Evolutionary conservation across 2,329 filamentous ascomycete species (phyloP).

Genomic region (Davidsoniella neocaledoniae): DNA sequence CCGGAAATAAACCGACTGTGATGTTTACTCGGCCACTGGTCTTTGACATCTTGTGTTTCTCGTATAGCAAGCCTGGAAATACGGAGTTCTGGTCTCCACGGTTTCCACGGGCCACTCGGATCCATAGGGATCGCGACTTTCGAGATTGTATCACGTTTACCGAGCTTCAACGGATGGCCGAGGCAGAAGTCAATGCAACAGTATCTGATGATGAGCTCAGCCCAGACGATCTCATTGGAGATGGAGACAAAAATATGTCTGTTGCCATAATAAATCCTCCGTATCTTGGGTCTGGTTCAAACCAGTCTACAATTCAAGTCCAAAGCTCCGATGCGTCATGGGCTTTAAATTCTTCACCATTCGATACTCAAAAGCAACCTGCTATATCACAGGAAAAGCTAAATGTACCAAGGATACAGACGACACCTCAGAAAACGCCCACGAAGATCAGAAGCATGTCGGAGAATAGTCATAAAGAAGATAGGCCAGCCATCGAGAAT

Average conservation of each 20-base stretch:
- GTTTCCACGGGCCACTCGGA: constrained; percentile 59
- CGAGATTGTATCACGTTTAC: constrained; percentile 51
- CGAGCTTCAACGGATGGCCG: constrained; percentile 52
- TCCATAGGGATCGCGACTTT: constrained; percentile 60
- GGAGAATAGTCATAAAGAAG: no score
- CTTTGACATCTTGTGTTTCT: constrained; percentile 64
- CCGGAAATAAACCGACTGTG: constrained; percentile 26
- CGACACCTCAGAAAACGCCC: no score
- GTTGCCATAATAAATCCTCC: no score
- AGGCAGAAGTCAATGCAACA: constrained; percentile 33
- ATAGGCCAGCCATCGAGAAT: no score
- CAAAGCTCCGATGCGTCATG: neutral
- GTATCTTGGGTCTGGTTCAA: neutral
- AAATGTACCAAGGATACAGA: no score
- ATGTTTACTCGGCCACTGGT: constrained; percentile 57
- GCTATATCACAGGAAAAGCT: no score
- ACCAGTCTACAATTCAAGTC: neutral
- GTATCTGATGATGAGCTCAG: constrained; percentile 17
- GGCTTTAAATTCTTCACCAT: neutral
- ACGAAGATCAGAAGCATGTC: no score
- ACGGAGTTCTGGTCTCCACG: constrained; percentile 56
- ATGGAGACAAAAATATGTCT: no score
- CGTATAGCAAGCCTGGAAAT: constrained; percentile 57
- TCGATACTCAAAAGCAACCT: no score
- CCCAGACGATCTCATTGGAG: no score